Conservation (phyloP, 345 rosid genomes). For the Pugionium dolabratum region DNA sequence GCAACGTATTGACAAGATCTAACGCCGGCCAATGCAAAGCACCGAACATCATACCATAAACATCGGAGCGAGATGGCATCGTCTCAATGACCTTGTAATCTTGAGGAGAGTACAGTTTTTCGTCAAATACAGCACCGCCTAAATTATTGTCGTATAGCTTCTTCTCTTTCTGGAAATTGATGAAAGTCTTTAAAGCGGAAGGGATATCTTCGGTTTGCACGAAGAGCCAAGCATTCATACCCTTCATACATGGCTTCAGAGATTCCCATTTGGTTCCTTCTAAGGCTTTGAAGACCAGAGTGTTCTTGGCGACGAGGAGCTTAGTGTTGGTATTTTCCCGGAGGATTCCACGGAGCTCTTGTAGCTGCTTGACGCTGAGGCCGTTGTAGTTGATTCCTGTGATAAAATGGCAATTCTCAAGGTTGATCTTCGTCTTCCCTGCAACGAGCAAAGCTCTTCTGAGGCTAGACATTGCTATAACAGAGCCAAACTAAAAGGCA, state of each 20-base stretch:
- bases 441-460: constrained; percentile 41
- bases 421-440: constrained; percentile 55
- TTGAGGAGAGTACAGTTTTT: constrained; percentile 70
- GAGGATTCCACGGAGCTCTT: constrained; percentile 64
- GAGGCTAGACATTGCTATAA: constrained; percentile 31
- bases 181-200: constrained; percentile 67
- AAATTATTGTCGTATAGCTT: constrained; percentile 72
- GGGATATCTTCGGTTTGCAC: constrained; percentile 91
- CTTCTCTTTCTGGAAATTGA: constrained; percentile 71
- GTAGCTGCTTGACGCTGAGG: constrained; percentile 78
- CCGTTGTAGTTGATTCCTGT: constrained; percentile 80
- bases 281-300: constrained; percentile 74
- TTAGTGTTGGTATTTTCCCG: constrained; percentile 60
- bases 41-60: constrained; percentile 70
- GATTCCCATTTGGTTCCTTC: constrained; percentile 87
- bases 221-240: constrained; percentile 95
- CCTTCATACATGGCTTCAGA: constrained; percentile 89
- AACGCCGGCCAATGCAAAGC: constrained; percentile 73
- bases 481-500: too few relatives aligned
- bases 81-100: constrained; percentile 72
- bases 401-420: constrained; percentile 73
- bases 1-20: constrained; percentile 72
- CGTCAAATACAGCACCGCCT: constrained; percentile 88
- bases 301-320: constrained; percentile 84
- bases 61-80: constrained; percentile 77